A percentile compares a stretch with the other conserved stretches of the same genome.
Conservation (phyloP, 768 basidiomycete species). For the Cystobasidium tubakii region DNA sequence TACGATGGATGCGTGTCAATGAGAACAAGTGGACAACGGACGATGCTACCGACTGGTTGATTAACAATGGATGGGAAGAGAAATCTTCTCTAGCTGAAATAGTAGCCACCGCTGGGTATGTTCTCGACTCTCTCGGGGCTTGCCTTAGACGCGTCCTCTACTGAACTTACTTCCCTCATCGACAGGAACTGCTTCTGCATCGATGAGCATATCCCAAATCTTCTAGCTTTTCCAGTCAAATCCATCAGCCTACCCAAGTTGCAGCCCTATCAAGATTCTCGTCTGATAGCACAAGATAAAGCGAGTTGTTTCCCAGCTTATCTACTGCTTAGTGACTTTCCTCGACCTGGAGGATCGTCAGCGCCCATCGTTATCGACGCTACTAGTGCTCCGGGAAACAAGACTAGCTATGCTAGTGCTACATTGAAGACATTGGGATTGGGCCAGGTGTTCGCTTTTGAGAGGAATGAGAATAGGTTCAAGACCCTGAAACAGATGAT, state of each 20-base stretch:
- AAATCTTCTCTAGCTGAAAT: slow-evolving; percentile 41
- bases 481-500: slow-evolving; percentile 79
- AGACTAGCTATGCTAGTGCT: slow-evolving; percentile 87
- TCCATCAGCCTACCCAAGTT: slow-evolving; percentile 62
- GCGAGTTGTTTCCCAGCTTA: slow-evolving; percentile 93
- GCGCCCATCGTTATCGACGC: slow-evolving; percentile 57
- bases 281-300: slow-evolving; percentile 91
- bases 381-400: slow-evolving; percentile 95
- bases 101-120: slow-evolving; percentile 31
- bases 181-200: slow-evolving; percentile 54
- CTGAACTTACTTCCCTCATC: slow-evolving; percentile 38
- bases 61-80: slow-evolving; percentile 41
- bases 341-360: not conserved
- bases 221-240: slow-evolving; percentile 65
- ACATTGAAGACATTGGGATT: slow-evolving; percentile 76
- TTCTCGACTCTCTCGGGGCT: slow-evolving; percentile 28
- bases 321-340: slow-evolving; percentile 66
- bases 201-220: slow-evolving; percentile 75
- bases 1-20: slow-evolving; percentile 77
- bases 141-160: slow-evolving; percentile 35
- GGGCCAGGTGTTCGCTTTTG: slow-evolving; percentile 68
- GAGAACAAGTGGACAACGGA: slow-evolving; percentile 62
- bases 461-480: slow-evolving; percentile 75
- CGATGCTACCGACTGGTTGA: slow-evolving; percentile 56
- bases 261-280: slow-evolving; percentile 66